Evolutionary conservation across 495 filamentous ascomycete genomes (phyloP), one percentile per base, ranked within the genome.

Genomic region (Tuber borchii): DNA sequence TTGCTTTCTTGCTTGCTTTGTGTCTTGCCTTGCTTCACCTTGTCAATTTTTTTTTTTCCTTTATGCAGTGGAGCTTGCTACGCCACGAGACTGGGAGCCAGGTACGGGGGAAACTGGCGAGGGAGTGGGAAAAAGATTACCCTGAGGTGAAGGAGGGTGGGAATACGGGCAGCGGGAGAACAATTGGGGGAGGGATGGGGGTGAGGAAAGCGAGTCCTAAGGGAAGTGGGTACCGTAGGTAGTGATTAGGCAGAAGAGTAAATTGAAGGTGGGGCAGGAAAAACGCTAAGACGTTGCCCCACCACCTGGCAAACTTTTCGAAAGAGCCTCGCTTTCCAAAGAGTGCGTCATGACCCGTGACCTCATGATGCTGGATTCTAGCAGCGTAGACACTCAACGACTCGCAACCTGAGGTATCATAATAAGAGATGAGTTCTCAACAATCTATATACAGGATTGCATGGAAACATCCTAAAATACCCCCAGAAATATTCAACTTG

Each of bases 221-320:
- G 26, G 22, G 22, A 56, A 12, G 26, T 16, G 20, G 56, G 12
- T 65, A 12, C 0, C 0, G n/a, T n/a, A 5, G 56, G 31, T 1
- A 31, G 56, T 65, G 56, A 31, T 22, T 14, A 31, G 26, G 34
- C 5, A n/a, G 14, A 34, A 65, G 56, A 65, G 56, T 65, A 17
- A 34, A 34, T 65, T 65, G 26, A 65, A 34, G 56, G 56, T 65
- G 56, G 56, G 56, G 56, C 56, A 65, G 56, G 14, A 65, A 65
- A 65, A 65, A 65, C 19, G 14, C 34, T 34, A 65, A 19, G 26
- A 0, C 14, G 56, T 65, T 17, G 56, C 56, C 56, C 56, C 26
- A 6, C 56, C 26, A 65, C 12, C 4, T 7, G 26, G 26, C 19
- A 65, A 65, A 65, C 56, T 65, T 16, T 34, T 65, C 26, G 16